Conservation (phyloP, 495 filamentous ascomycete genomes). For the Amorphotheca resinae region DNA sequence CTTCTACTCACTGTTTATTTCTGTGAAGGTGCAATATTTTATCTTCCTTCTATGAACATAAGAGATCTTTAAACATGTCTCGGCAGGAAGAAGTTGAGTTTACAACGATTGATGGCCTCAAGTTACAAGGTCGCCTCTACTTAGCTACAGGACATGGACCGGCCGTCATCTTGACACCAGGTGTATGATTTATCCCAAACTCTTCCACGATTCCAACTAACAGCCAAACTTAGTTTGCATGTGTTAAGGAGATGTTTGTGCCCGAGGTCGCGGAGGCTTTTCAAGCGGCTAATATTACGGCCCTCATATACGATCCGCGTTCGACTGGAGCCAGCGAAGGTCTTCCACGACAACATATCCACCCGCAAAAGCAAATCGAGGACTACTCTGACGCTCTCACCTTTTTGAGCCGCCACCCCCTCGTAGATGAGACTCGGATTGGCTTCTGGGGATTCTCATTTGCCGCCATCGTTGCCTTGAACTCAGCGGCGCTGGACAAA, state of each 20-base stretch:
- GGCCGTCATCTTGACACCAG: slow-evolving; percentile 18
- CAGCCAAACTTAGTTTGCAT: slow-evolving; percentile 27
- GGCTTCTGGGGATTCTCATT: slow-evolving; percentile 40
- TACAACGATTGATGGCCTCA: slow-evolving; percentile 22
- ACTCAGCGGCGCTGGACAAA: slow-evolving; percentile 23
- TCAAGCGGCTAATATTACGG: slow-evolving; percentile 26
- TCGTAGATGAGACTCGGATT: slow-evolving; percentile 23
- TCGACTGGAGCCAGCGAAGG: slow-evolving; percentile 30
- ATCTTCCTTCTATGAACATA: no score
- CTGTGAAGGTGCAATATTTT: no score
- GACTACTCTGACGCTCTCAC: slow-evolving; percentile 30
- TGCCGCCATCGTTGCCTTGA: slow-evolving; percentile 19
- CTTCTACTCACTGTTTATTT: no score
- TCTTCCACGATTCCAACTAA: not conserved
- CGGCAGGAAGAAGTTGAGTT: slow-evolving; percentile 16
- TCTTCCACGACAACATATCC: slow-evolving; percentile 28
- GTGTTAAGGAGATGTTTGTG: slow-evolving; percentile 29
- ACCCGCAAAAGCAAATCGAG: slow-evolving; percentile 24
- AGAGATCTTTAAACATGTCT: no score
- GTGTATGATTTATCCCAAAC: slow-evolving; percentile 4
- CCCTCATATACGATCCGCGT: slow-evolving; percentile 31
- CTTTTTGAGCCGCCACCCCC: slow-evolving; percentile 19
- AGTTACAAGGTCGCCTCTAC: slow-evolving; percentile 23
- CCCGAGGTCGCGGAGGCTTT: slow-evolving; percentile 27
- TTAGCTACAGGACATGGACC: slow-evolving; percentile 14